Evolutionary conservation across 495 filamentous ascomycete species (phyloP), one percentile per base, ranked within the genome.

Genomic region (Parathielavia appendiculata): DNA sequence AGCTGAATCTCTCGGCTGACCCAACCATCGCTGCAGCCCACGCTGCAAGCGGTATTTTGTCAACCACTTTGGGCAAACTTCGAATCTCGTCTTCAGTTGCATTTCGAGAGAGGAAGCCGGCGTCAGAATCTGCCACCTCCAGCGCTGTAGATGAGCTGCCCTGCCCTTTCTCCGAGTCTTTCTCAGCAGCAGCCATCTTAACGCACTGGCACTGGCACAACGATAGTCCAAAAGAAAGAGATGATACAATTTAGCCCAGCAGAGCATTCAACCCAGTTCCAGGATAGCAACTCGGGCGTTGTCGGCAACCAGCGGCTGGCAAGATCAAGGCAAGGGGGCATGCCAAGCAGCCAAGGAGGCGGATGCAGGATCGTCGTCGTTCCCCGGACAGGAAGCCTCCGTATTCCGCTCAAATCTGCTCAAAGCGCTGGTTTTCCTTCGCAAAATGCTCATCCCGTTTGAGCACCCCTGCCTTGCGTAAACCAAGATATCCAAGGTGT

Each of bases 11-110:
- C 47, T 66, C 63, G 13, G 60, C 57, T 12, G 63, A 48, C 19
- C 63, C 63, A 12, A 56, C 60, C 32, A 66, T 36, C 3, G 55
- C 51, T 20, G 55, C 63, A 48, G 63, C 63, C 63, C 63, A 66
- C 11, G 63, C 63, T 1, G 60, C 57, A 26, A 63, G 41, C 5
- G 63, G 63, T 30, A 66, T 47, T 10, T 53, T 38, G 57, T 66
- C 63, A 20, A 56, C 58, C 34, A 66, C 57, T 14, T 47, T 40
- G 4, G 63, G 63, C 39, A 66, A 46, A 19, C 40, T 48, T 9
- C 50, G 55, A 17, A 63, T 22, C 45, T 66, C 63, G 1, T 59
- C 60, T 26, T 66, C 56, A 12, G 63, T 66, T 13, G 63, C 60
- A 44, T 66, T 60, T 11, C 63, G 58, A 26, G 45, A 34, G 13